A percentile compares a stretch with the other conserved stretches of the same genome.
These are phyloP conservation scores for Xylaria acuta DNA, from an alignment of 495 filamentous ascomycete species.

Conservation along the genomic window DNA sequence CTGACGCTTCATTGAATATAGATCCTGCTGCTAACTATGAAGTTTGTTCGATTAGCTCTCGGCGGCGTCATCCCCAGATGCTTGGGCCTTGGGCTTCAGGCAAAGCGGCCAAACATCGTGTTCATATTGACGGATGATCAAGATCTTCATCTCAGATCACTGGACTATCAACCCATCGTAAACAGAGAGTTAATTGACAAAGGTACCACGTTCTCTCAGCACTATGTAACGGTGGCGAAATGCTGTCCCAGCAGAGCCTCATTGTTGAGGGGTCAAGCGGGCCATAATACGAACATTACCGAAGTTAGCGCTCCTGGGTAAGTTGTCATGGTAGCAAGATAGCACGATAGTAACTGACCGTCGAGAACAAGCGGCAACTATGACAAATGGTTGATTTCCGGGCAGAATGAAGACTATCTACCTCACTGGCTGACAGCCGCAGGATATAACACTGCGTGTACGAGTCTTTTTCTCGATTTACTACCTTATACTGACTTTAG, in stretches of 20 bases:
- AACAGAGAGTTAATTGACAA: constrained; percentile 46
- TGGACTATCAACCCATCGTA: constrained; percentile 51
- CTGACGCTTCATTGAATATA: background rate
- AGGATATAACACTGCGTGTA: constrained; percentile 55
- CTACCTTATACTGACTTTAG: background rate
- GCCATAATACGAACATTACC: constrained; percentile 69
- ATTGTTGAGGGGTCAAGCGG: constrained; percentile 60
- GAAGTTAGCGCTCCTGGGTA: constrained; percentile 55
- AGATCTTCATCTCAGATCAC: constrained; percentile 55
- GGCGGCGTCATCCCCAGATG: background rate
- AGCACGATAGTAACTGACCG: background rate
- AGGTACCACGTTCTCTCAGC: constrained; percentile 54
- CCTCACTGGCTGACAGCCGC: constrained; percentile 63
- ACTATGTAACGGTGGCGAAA: constrained; percentile 51
- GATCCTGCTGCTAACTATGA: background rate
- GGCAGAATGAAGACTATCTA: constrained; percentile 63
- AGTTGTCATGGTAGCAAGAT: background rate
- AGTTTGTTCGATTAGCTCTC: background rate
- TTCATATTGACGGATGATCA: constrained; percentile 64
- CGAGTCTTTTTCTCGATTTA: background rate
- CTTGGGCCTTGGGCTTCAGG: background rate
- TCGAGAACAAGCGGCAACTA: constrained; percentile 3
- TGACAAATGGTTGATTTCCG: constrained; percentile 61
- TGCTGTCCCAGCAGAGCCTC: constrained; percentile 61
- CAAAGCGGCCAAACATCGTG: constrained; percentile 51